Evolutionary conservation across 768 basidiomycete genomes (phyloP), one percentile per base, ranked within the genome.

Genomic region (Solioccasus polychromus): DNA sequence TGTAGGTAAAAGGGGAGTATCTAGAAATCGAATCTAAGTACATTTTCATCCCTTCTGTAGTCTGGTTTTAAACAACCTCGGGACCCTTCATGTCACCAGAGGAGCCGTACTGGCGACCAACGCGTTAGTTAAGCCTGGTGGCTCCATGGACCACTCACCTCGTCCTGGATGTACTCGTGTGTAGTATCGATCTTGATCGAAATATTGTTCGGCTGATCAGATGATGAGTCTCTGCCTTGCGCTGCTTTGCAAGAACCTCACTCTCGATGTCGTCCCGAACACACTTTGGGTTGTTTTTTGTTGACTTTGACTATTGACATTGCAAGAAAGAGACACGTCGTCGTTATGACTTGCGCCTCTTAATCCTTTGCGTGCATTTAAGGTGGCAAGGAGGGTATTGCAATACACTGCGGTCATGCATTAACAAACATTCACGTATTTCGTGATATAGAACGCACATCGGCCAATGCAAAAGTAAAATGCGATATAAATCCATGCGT

Each of bases 131-230:
- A 18, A 14, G 28, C 12, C 4, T 24, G 30, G 11, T 6, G 8
- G 3, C 24, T 19, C 17, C 18, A 34, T 4, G 14, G 5, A 10
- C 4, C 2, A 30, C 63, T 41, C 14, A 67, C 66, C 51, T 65
- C 64, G 47, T 80, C 79, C 31, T 70, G 72, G 36, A 70, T 64
- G 19, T 70, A 73, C 47, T 82, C 81, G 38, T 80, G 76, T 20
- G 74, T 80, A 4, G 81, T 82, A 58, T 83, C 80, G 41, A 83
- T 81, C 62, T 80, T 81, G 66, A 84, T 83, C 30, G 81, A 78
- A 49, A 83, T 79, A 47, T 78, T 77, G 39, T 76, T 73, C 28
- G 73, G 58, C 61, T 64, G 37, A 44, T 5, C 25, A 5, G 18
- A 30, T 5, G 12, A 31, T 54, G 39, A 45, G 50, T 28, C 38